Evolutionary conservation across 2,329 filamentous ascomycete species (phyloP).

Genomic region (Colletotrichum endophyticum): DNA sequence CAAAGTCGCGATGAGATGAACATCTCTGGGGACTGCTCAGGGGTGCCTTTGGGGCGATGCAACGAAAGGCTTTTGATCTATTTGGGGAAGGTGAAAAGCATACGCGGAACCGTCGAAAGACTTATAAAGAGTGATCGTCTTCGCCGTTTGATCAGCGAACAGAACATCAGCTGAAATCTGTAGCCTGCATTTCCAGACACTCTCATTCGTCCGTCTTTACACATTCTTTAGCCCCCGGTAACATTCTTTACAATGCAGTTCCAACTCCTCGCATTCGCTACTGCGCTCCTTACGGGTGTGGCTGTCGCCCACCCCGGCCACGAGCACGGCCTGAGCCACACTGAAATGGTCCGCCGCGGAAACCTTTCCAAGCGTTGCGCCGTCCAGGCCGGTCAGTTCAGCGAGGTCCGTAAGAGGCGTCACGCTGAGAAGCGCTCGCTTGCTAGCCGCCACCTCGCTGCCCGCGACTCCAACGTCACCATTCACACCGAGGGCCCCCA

Average conservation of each 20-base stretch:
- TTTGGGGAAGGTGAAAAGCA: not conserved
- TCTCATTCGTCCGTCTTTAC: not conserved
- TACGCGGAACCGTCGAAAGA: not conserved
- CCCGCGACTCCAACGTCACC: slow-evolving; percentile 1
- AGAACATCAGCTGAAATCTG: not conserved
- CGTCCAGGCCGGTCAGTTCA: not conserved
- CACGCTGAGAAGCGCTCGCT: slow-evolving; percentile 12
- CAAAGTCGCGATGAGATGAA: not conserved
- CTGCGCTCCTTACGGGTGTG: not conserved
- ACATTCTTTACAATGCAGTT: slow-evolving; percentile 5
- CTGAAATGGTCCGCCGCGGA: slow-evolving; percentile 2
- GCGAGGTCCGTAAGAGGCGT: slow-evolving; percentile 4
- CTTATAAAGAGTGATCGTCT: slow-evolving; percentile 1
- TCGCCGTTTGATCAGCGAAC: not conserved
- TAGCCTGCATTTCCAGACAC: not conserved
- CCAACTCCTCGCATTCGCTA: not conserved
- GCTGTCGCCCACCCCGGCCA: slow-evolving; percentile 51
- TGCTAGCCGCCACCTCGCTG: not conserved
- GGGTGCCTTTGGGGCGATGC: not conserved
- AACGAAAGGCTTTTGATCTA: not conserved
- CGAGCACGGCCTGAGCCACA: slow-evolving; percentile 29
- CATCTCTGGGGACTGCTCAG: not conserved
- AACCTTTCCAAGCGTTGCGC: slow-evolving; percentile 8
- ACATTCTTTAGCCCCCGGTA: not conserved
- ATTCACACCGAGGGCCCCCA: slow-evolving; percentile 8